A percentile compares a stretch with the other conserved stretches of the same genome.
Evolutionary conservation across 768 basidiomycete genomes (phyloP).

Genomic region (Rhodotorula paludigena): DNA sequence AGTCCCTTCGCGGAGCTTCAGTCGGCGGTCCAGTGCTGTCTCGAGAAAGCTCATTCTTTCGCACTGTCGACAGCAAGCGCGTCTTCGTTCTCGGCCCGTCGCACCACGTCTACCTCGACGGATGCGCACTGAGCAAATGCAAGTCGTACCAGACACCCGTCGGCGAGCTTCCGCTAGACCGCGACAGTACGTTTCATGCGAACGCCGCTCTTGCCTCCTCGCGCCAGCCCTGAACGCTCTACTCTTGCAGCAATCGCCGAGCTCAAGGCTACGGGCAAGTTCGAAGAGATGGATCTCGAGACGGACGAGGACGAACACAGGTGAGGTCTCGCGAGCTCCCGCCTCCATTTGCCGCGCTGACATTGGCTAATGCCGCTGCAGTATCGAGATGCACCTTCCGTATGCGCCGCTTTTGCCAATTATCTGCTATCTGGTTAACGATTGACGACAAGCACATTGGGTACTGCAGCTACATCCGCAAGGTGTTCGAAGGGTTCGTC

Average conservation of each 20-base stretch:
- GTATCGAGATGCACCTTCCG: slow-evolving; percentile 97
- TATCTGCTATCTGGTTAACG: background rate
- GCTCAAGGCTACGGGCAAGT: slow-evolving; percentile 62
- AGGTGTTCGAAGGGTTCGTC: slow-evolving; percentile 70
- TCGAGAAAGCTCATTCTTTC: background rate
- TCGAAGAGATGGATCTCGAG: slow-evolving; percentile 60
- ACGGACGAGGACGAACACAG: slow-evolving; percentile 86
- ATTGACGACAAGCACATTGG: slow-evolving; percentile 9
- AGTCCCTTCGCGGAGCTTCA: background rate
- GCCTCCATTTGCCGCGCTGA: fast-evolving
- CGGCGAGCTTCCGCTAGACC: slow-evolving; percentile 72
- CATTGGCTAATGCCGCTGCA: slow-evolving; percentile 43
- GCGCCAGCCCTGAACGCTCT: background rate
- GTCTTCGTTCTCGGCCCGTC: slow-evolving; percentile 95
- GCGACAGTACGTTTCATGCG: slow-evolving; percentile 63
- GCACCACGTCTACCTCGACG: slow-evolving; percentile 79
- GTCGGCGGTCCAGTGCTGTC: no score
- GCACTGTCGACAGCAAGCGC: slow-evolving; percentile 61
- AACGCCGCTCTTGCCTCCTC: no score
- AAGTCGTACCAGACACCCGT: slow-evolving; percentile 75
- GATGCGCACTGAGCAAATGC: slow-evolving; percentile 81
- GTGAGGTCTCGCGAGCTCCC: background rate
- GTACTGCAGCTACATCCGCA: slow-evolving; percentile 59
- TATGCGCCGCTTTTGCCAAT: slow-evolving; percentile 31
- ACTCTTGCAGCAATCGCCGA: slow-evolving; percentile 59